Conservation (phyloP, 495 filamentous ascomycete genomes). For the Aspergillus mulundensis region DNA sequence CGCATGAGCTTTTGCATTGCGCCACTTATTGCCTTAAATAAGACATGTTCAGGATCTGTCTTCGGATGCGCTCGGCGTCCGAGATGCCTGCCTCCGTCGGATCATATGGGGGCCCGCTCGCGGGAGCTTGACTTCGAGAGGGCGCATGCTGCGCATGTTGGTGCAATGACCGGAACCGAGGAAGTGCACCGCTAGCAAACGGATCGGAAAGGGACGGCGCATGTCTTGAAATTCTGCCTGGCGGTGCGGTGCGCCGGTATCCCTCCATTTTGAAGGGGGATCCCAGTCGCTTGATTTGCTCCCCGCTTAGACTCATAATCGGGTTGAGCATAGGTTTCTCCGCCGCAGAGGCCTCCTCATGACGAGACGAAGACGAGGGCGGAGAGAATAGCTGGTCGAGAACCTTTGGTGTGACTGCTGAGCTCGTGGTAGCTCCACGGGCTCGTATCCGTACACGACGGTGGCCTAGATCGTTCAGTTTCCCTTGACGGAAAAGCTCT, state of each 20-base stretch:
- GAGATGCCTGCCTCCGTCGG: slow-evolving; percentile 39
- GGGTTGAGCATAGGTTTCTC: slow-evolving; percentile 27
- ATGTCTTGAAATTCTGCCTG: slow-evolving; percentile 29
- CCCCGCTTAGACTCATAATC: slow-evolving; percentile 31
- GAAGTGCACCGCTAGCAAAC: slow-evolving; percentile 28
- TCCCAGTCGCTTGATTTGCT: slow-evolving; percentile 46
- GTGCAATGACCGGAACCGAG: slow-evolving; percentile 12
- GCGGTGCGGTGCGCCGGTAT: slow-evolving; percentile 25
- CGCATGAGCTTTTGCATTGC: slow-evolving; percentile 1
- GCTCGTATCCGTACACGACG: slow-evolving; percentile 49
- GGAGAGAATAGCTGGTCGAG: slow-evolving; percentile 49
- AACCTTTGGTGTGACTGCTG: slow-evolving; percentile 35
- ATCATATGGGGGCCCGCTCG: slow-evolving; percentile 29
- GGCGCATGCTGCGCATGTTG: background rate
- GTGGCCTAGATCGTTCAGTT: slow-evolving; percentile 39
- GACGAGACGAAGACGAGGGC: slow-evolving; percentile 38
- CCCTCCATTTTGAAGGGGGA: slow-evolving; percentile 48
- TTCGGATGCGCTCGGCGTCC: slow-evolving; percentile 46
- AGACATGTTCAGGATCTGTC: slow-evolving; percentile 43
- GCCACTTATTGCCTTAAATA: slow-evolving; percentile 27
- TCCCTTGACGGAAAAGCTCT: slow-evolving; percentile 43
- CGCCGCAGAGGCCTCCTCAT: slow-evolving; percentile 24
- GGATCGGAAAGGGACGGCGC: slow-evolving; percentile 43
- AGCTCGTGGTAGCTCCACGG: slow-evolving; percentile 47
- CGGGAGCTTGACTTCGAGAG: background rate